These are phyloP conservation scores for Aureobasidium namibiae DNA, from an alignment of 2,329 filamentous ascomycete genomes.

Conservation along the genomic window DNA sequence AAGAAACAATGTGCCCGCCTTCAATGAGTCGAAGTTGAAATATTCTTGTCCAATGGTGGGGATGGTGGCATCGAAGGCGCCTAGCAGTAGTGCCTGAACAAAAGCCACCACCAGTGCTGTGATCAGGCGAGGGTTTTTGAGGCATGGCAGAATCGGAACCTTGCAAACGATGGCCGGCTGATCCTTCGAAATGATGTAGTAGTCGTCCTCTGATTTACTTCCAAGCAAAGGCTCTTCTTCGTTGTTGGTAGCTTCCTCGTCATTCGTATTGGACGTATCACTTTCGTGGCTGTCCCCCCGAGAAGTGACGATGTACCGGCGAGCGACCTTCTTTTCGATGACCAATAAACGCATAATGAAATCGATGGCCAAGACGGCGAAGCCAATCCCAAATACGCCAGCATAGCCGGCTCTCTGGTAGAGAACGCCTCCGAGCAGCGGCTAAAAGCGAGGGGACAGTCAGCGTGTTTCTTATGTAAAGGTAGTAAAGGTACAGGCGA, in stretches of 20 bases:
- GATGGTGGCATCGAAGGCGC: slow-evolving; percentile 41
- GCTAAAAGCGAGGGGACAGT: too few relatives aligned
- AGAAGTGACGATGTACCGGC: slow-evolving; percentile 31
- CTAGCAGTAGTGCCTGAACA: slow-evolving; percentile 36
- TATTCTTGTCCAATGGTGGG: slow-evolving; percentile 35
- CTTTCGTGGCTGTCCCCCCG: slow-evolving; percentile 14
- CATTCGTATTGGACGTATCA: neutral
- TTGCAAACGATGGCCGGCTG: slow-evolving; percentile 32
- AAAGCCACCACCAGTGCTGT: slow-evolving; percentile 34
- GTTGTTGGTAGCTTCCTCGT: slow-evolving; percentile 18
- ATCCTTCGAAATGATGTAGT: slow-evolving; percentile 37
- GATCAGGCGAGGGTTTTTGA: slow-evolving; percentile 33
- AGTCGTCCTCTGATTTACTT: slow-evolving; percentile 25
- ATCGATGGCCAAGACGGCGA: slow-evolving; percentile 48
- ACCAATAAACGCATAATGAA: slow-evolving; percentile 52
- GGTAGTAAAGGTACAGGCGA: too few relatives aligned
- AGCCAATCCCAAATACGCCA: slow-evolving; percentile 51
- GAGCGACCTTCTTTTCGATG: slow-evolving; percentile 55
- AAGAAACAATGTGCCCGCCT: slow-evolving; percentile 39
- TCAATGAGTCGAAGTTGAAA: slow-evolving; percentile 38
- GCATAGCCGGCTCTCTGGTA: slow-evolving; percentile 51
- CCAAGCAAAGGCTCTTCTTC: slow-evolving; percentile 33
- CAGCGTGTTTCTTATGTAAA: too few relatives aligned
- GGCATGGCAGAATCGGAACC: slow-evolving; percentile 41
- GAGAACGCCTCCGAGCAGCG: slow-evolving; percentile 51